Evolutionary conservation across 2,329 filamentous ascomycete genomes (phyloP), one percentile per base, ranked within the genome.

Genomic region (Aurifilum marmelostoma): DNA sequence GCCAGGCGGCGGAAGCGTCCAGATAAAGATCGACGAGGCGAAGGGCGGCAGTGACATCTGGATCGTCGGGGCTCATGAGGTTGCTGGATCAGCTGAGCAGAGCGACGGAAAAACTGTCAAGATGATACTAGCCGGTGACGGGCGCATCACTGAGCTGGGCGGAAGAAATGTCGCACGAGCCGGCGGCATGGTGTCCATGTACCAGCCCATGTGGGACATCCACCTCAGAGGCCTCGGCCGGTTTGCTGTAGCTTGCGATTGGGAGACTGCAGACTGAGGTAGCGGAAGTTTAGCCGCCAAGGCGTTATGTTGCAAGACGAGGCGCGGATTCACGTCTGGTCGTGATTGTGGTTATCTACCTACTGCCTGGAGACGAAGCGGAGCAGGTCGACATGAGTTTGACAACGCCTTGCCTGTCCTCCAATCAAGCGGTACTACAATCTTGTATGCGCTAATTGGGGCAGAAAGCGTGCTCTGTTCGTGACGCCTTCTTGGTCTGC

Each of bases 221-320:
- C 67, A 73, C 34, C 69, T 81, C 1, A 74, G 73, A 27, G 74
- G 64, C 3, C 73, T 75, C 43, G 77, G 77, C 3, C 73, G 72
- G 4, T 80, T 79, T 76, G 75, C 72, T 4, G 79, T 81, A 29
- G 78, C 77, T 27, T 81, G 78, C 65, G 78, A 80, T 63, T 81
- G 80, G 80, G 75, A 74, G 60, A 71, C 71, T n/a, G 56, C 21
- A 18, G 43, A 56, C 3, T 65, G 41, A 69, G 32, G 18, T 39
- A 2, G 27, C 6, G 18, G 5, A n/a, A n/a, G n/a, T n/a, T n/a
- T 9, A 32, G 39, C 24, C 18, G 18, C 18, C 18, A 47, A 7
- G 43, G 43, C 43, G 43, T 6, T 47, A 18, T 6, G 7, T 18
- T 34, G 18, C 43, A 47, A 47, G 43, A 47, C 18, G 43, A 47